Evolutionary conservation across 441 rosid species (phyloP), one percentile per base, ranked within the genome.

Genomic region (Gossypium laxum): DNA sequence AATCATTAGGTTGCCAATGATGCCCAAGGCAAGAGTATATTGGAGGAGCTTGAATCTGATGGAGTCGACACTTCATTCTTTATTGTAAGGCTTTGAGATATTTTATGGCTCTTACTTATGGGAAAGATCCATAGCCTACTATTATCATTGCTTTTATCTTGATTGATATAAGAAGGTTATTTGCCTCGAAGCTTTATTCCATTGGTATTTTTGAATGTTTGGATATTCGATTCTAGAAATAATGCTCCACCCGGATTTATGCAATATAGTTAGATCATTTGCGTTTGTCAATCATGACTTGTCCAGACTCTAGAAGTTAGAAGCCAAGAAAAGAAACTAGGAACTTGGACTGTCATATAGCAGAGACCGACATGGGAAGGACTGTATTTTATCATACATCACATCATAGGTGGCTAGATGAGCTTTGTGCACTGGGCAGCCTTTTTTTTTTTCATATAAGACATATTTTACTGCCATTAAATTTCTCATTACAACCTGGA

Each of bases 21-120:
- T 72, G 60, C 82, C 48, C 97, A 87, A 77, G 98, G 97, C 6
- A 82, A 78, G 75, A 70, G 80, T 77, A 81, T 91, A 76, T 34
- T 88, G 80, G 89, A 85, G 56, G 98, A 91, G 75, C 87, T 93
- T 15, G 79, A 84, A 78, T 67, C 89, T 21, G 92, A 85, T 28
- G 94, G 94, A 1, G 89, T 93, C 4, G 86, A 93, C 75, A 88
- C 89, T 79, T 91, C 96, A 54, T 88, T 84, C 82, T 68, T 91
- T 62, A 74, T 86, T 82, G 97, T 93, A 75, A 84, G 87, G 70
- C 47, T 51, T 65, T 70, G 6, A 32, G 17, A 62, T 56, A 10
- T 17, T 54, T 14, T 30, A 5, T 32, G 26, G 5, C 18, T 8
- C 24, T 17, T 43, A 11, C 12, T 26, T 34, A 2, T 41, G 7